Evolutionary conservation across 2,329 filamentous ascomycete genomes (phyloP).

Genomic region (Colletotrichum lentis): DNA sequence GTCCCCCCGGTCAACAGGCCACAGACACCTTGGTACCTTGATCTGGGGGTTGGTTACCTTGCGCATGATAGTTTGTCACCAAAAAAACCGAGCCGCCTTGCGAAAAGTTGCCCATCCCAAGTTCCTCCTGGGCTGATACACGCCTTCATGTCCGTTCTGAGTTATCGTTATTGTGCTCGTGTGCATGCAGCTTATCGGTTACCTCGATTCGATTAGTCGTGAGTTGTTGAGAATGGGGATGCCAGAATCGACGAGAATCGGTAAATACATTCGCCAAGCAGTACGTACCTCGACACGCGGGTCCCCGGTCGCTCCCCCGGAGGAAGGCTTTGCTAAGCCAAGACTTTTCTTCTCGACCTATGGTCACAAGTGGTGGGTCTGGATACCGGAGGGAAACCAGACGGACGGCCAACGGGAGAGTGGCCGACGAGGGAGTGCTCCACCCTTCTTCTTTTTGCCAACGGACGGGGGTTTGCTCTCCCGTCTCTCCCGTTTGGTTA

Average conservation of each 20-base stretch:
- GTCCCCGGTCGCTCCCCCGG: slow-evolving; percentile 46
- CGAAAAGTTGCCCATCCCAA: too few relatives aligned
- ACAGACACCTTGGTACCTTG: too few relatives aligned
- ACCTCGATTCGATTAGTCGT: neutral
- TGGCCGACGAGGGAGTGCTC: slow-evolving; percentile 17
- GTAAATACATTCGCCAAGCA: neutral
- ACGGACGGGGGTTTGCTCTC: slow-evolving; percentile 4
- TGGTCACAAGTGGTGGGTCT: too few relatives aligned
- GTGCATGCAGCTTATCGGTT: too few relatives aligned
- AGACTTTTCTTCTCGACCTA: neutral
- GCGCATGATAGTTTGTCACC: too few relatives aligned
- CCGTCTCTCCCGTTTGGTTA: slow-evolving; percentile 16
- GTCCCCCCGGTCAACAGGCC: too few relatives aligned
- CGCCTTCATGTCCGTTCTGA: too few relatives aligned
- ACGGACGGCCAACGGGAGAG: slow-evolving; percentile 33
- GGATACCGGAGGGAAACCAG: slow-evolving; percentile 25
- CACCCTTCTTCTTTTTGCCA: neutral
- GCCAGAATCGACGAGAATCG: slow-evolving; percentile 6
- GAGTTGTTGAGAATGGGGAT: neutral
- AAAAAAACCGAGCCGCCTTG: too few relatives aligned
- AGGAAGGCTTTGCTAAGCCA: slow-evolving; percentile 42
- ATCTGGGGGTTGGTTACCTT: too few relatives aligned
- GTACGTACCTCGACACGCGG: slow-evolving; percentile 5
- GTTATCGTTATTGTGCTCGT: too few relatives aligned
- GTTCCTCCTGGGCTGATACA: too few relatives aligned